phyloP scores from a whole-genome alignment of 148 eudicot genomes.

The Gaultheria prostrata region DNA sequence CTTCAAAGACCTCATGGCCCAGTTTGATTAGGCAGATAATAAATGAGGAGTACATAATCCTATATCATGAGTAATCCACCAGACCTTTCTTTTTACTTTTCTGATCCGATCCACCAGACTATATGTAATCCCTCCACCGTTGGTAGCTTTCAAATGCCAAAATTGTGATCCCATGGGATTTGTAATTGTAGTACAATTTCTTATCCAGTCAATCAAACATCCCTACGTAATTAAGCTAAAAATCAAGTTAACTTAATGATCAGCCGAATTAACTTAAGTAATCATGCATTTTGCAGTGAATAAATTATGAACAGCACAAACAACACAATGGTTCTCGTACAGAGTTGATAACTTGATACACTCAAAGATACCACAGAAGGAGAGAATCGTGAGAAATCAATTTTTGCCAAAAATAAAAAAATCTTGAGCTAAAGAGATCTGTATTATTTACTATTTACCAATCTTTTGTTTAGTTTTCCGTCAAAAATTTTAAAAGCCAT shows the following conservation, averaged over 20 bases:
- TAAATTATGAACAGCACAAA: no score
- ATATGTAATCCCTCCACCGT: not conserved
- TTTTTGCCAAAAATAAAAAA: not conserved
- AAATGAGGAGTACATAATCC: not conserved
- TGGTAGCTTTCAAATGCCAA: not conserved
- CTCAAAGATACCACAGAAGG: not conserved
- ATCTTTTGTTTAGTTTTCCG: no score
- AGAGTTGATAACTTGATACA: not conserved
- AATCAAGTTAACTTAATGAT: not conserved
- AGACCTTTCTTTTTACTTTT: not conserved
- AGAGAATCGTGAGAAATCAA: not conserved
- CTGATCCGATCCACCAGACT: not conserved
- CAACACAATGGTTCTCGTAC: not conserved
- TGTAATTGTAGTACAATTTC: not conserved
- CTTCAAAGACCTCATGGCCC: not conserved
- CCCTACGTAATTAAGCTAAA: not conserved
- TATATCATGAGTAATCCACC: not conserved
- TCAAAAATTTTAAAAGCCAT: no score
- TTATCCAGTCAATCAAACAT: not conserved
- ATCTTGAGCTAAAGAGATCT: not conserved
- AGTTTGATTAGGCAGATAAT: not conserved
- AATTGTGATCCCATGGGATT: not conserved
- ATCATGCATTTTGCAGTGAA: not conserved
- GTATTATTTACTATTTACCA: no score
- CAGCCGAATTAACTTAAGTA: not conserved